Evolutionary conservation across 208 protist species (phyloP).

Genomic region (Leishmania braziliensis): DNA sequence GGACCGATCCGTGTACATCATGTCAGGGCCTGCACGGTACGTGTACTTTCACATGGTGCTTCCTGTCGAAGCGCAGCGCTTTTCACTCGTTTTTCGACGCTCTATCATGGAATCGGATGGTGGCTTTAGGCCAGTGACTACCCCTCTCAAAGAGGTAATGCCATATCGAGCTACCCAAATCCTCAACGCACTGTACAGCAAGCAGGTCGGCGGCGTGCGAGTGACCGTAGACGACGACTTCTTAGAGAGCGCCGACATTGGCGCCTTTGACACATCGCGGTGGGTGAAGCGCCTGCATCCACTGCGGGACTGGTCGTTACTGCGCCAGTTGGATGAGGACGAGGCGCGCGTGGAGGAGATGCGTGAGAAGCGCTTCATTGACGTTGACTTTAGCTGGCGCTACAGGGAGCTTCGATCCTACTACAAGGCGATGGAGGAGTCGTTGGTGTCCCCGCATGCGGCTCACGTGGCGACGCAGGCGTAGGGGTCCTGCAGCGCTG

Average conservation of each 20-base stretch:
- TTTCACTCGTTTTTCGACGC: conserved; percentile 84
- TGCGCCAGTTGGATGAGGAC: conserved; percentile 85
- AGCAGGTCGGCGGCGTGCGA: conserved; percentile 81
- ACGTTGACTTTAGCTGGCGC: conserved; percentile 84
- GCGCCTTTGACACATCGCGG: conserved; percentile 82
- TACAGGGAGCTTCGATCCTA: conserved; percentile 72
- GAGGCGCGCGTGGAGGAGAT: conserved; percentile 76
- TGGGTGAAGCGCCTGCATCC: conserved; percentile 87
- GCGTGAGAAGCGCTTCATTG: conserved; percentile 71
- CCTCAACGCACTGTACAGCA: conserved; percentile 85
- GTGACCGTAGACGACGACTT: conserved; percentile 82
- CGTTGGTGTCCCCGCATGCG: conserved; percentile 32
- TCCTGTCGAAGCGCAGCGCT: conserved; percentile 82
- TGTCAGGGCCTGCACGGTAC: conserved; percentile 85
- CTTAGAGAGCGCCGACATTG: conserved; percentile 73
- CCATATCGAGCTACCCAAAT: conserved; percentile 84
- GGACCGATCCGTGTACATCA: conserved; percentile 83
- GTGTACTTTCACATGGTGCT: conserved; percentile 93
- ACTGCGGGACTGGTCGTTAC: conserved; percentile 83
- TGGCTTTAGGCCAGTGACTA: conserved; percentile 71
- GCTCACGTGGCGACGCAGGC: background rate
- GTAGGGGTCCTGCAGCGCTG: background rate
- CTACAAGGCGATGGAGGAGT: conserved; percentile 67
- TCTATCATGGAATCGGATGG: conserved; percentile 90
- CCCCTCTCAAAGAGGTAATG: conserved; percentile 75